Percentiles rank a stretch among this genome's conserved stretches.
phyloP scores from a whole-genome alignment of 2,329 filamentous ascomycete species.

The Colletotrichum sp. region DNA sequence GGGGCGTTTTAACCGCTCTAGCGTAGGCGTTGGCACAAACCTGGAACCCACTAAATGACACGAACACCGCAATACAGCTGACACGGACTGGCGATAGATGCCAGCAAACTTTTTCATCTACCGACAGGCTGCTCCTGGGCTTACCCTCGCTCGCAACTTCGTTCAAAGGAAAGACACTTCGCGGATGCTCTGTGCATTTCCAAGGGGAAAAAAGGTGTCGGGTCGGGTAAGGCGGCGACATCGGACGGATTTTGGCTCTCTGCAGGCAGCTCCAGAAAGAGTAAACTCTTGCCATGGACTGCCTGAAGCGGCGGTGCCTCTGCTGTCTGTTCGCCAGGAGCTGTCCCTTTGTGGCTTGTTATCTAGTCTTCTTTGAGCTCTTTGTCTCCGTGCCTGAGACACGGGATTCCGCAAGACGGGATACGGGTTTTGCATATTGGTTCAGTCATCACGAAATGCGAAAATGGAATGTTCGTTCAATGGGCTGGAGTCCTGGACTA shows the following conservation, averaged over 20 bases:
- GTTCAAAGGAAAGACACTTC: not conserved
- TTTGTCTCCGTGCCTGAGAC: not conserved
- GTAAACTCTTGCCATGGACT: not conserved
- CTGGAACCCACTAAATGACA: constrained; percentile 14
- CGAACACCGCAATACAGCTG: not conserved
- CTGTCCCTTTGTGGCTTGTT: not conserved
- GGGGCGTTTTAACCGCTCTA: constrained; percentile 4
- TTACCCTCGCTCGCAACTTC: not conserved
- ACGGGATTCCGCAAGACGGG: not conserved
- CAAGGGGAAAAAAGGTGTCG: not conserved
- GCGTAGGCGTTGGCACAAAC: constrained; percentile 2
- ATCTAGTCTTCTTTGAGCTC: not conserved
- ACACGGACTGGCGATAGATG: not conserved
- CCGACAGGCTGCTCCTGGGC: not conserved
- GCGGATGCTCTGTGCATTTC: not conserved
- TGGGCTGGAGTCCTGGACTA: not conserved
- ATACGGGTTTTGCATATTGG: not conserved
- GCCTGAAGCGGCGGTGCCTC: not conserved
- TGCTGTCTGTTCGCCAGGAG: not conserved
- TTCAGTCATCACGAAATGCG: not conserved
- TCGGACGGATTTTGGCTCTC: not conserved
- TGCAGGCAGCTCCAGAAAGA: not conserved
- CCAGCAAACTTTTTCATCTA: not conserved
- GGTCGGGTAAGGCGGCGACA: not conserved
- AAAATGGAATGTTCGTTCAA: not conserved